Percentiles rank a stretch among this genome's conserved stretches.
phyloP scores from a whole-genome alignment of 2,329 filamentous ascomycete species.

The Phialophora macrospora region DNA sequence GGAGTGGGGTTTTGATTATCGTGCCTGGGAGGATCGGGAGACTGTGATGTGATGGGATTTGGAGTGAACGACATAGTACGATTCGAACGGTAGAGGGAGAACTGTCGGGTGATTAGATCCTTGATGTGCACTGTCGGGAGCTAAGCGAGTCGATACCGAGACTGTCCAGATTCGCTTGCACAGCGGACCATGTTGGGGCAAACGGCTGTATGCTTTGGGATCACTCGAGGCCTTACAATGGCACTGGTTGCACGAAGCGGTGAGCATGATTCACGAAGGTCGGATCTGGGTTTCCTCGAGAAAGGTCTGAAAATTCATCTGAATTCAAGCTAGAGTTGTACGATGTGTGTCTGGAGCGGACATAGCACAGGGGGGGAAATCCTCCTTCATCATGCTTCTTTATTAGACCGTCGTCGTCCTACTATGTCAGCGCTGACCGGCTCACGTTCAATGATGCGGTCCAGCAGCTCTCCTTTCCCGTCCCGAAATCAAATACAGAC shows the following conservation, averaged over 20 bases:
- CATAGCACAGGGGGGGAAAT: too few relatives aligned
- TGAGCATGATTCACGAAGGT: neutral
- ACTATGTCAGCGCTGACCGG: too few relatives aligned
- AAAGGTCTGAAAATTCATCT: neutral
- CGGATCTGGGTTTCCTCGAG: neutral
- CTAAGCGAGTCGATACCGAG: neutral
- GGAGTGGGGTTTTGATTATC: too few relatives aligned
- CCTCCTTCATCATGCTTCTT: neutral
- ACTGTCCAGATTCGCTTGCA: neutral
- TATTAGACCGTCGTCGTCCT: neutral
- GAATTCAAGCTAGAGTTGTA: conserved; percentile 3
- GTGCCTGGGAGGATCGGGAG: neutral
- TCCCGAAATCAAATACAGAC: conserved; percentile 62
- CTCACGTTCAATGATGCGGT: conserved; percentile 25
- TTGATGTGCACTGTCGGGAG: neutral
- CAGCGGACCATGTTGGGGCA: neutral
- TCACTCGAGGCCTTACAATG: neutral
- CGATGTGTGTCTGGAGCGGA: neutral
- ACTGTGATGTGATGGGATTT: neutral
- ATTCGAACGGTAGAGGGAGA: neutral
- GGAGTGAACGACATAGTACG: neutral
- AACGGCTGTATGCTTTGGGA: neutral
- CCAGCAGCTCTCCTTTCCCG: conserved; percentile 56
- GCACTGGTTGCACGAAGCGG: neutral
- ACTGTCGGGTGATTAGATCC: neutral